These are phyloP conservation scores for Tetraselmis chui DNA, from an alignment of 139 green algal species.

Conservation along the genomic window DNA sequence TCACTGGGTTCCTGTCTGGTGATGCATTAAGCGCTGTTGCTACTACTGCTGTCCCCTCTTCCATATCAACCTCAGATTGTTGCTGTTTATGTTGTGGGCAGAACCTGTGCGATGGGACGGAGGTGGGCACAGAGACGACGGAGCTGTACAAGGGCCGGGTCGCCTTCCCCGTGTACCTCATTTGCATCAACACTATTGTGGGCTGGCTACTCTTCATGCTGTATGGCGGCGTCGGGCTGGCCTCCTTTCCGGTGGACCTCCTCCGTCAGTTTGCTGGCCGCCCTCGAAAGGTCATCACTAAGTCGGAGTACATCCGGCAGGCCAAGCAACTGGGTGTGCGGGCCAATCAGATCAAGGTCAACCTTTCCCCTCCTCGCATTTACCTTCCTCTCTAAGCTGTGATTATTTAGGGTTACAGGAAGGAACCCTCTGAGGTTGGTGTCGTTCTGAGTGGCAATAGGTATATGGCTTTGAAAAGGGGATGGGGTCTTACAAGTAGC, in stretches of 20 bases:
- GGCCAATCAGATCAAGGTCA: slow-evolving; percentile 68
- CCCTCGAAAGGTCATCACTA: slow-evolving; percentile 67
- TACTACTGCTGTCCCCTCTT: too few relatives aligned
- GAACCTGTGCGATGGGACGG: slow-evolving; percentile 18
- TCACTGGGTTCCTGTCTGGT: too few relatives aligned
- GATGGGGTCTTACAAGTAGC: too few relatives aligned
- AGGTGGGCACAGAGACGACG: slow-evolving; percentile 42
- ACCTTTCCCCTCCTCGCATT: too few relatives aligned
- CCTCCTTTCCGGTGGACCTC: slow-evolving; percentile 78
- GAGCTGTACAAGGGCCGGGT: slow-evolving; percentile 40
- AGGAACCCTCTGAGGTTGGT: too few relatives aligned
- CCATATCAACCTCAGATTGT: too few relatives aligned
- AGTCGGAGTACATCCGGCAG: slow-evolving; percentile 76
- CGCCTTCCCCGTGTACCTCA: slow-evolving; percentile 82
- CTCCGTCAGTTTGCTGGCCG: slow-evolving; percentile 72
- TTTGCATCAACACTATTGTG: slow-evolving; percentile 75
- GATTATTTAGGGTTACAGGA: too few relatives aligned
- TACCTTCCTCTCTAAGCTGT: too few relatives aligned
- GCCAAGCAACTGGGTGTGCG: slow-evolving; percentile 62
- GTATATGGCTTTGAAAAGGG: too few relatives aligned
- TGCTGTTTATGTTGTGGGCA: too few relatives aligned
- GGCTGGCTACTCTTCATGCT: slow-evolving; percentile 91
- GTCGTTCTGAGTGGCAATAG: too few relatives aligned
- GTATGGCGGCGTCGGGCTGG: slow-evolving; percentile 86
- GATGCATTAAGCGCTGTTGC: too few relatives aligned